Base-by-base conservation (phyloP, 495 filamentous ascomycete genomes). In the Penicillium ochrochloron region DNA sequence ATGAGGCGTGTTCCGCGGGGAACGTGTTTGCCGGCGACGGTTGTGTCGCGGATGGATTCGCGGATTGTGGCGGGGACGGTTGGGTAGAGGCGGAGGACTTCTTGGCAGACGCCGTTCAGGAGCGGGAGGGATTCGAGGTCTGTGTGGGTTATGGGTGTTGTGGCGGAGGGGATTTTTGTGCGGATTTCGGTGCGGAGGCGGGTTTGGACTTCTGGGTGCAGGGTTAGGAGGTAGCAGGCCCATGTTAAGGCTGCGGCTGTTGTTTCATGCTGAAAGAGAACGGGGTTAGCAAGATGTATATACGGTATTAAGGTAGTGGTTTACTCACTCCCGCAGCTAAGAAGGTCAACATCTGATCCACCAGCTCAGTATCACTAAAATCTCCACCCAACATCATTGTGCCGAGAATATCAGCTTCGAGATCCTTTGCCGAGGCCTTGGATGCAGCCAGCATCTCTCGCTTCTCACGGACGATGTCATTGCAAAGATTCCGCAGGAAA, bases 381-480 rank as follows among this genome's bases (percentile, higher is more conserved):
- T 84, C 86, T 12, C 90, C 90, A 1, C 76, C 69, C 34, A 79
- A 52, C 74, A 81, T 76, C 70, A 81, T 80, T 1, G 77, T 75
- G 10, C 75, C 76, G 12, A 97, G 82, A 65, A 97, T 94, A 71
- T 97, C 93, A 11, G 85, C 74, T 39, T 90, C 91, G 1, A 77
- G 73, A 29, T 80, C 68, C 75, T 78, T 65, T 61, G 89, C 81
- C 19, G 83, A 84, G 12, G 79, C 83, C 21, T 92, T 77, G 51
- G 86, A 86, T 21, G 78, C 77, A 34, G 87, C 83, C 29, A 83
- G 75, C 5, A 66, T 59, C n/a, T 67, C 60, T 10, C 77, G 76
- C 79, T 94, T 95, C 50, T 85, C 80, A 2, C 74, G 76, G 56
- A 97, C 89, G 17, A 96, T 81, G 17, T 89, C 81, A 23, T 83